Conservation (phyloP, 2,329 filamentous ascomycete genomes). For the Sclerotinia subarctica region DNA sequence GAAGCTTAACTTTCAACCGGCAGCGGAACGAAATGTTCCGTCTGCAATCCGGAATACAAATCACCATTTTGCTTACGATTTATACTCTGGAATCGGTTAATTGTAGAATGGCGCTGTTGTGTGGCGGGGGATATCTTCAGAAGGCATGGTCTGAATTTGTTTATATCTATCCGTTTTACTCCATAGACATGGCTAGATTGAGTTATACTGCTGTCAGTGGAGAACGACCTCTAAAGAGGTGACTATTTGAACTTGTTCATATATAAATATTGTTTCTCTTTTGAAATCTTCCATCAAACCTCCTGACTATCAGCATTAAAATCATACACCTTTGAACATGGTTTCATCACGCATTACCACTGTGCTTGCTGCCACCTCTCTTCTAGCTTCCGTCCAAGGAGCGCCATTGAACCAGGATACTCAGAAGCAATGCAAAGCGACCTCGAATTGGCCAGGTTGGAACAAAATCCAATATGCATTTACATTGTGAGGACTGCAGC, state of each 20-base stretch:
- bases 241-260: not conserved
- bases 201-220: not conserved
- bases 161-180: not conserved
- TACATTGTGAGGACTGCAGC: slow-evolving; percentile 41
- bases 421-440: slow-evolving; percentile 30
- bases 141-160: not conserved
- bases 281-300: no score
- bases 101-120: not conserved
- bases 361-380: not conserved
- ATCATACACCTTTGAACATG: not conserved
- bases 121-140: not conserved
- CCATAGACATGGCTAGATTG: no score
- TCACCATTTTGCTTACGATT: not conserved
- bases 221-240: not conserved
- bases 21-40: slow-evolving; percentile 19
- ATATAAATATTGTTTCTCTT: not conserved
- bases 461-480: slow-evolving; percentile 43
- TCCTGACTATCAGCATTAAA: not conserved
- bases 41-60: slow-evolving; percentile 35
- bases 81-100: not conserved
- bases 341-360: not conserved
- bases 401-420: not conserved
- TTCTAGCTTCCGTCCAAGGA: slow-evolving; percentile 7
- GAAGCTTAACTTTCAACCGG: slow-evolving; percentile 4
- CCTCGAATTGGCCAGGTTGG: slow-evolving; percentile 40